phyloP scores from a whole-genome alignment of 2,329 filamentous ascomycete species.

The Diatrype stigma region DNA sequence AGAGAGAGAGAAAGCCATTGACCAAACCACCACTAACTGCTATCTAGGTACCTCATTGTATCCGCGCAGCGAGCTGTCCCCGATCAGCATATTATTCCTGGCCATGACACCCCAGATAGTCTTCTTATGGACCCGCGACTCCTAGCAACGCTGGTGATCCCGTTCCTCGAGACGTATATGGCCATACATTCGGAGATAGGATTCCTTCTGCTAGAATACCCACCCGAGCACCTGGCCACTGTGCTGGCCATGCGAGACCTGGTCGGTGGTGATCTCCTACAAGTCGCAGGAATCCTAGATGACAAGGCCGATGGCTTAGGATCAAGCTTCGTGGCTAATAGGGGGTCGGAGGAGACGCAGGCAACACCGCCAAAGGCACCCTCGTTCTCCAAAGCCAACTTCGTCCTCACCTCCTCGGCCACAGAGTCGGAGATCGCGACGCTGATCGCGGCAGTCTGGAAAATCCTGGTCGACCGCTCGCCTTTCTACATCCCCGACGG shows the following conservation, averaged over 20 bases:
- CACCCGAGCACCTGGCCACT: slow-evolving; percentile 51
- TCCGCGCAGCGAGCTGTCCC: slow-evolving; percentile 58
- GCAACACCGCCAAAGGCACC: slow-evolving; percentile 20
- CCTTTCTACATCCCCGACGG: slow-evolving; percentile 42
- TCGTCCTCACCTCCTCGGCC: slow-evolving; percentile 52
- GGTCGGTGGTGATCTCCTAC: slow-evolving; percentile 52
- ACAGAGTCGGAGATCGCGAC: slow-evolving; percentile 48
- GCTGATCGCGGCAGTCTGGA: slow-evolving; percentile 51
- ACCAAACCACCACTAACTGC: slow-evolving; percentile 2
- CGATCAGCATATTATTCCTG: slow-evolving; percentile 43
- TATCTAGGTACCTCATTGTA: slow-evolving; percentile 52
- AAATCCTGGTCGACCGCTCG: slow-evolving; percentile 41
- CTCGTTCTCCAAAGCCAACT: slow-evolving; percentile 49
- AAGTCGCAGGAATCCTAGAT: slow-evolving; percentile 54
- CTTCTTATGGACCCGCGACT: slow-evolving; percentile 51
- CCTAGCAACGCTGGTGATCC: slow-evolving; percentile 55
- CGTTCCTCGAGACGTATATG: slow-evolving; percentile 58
- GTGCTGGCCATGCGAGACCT: slow-evolving; percentile 55
- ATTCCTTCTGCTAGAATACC: slow-evolving; percentile 57
- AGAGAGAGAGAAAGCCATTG: background rate
- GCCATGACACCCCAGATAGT: slow-evolving; percentile 46
- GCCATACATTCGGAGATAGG: slow-evolving; percentile 47
- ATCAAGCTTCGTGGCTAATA: slow-evolving; percentile 5
- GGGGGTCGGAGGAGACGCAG: too few species aligned
- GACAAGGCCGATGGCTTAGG: slow-evolving; percentile 33